A percentile compares a stretch with the other conserved stretches of the same genome.
Evolutionary conservation across 306 rosid species (phyloP).

Genomic region (Citrullus mucosospermus): DNA sequence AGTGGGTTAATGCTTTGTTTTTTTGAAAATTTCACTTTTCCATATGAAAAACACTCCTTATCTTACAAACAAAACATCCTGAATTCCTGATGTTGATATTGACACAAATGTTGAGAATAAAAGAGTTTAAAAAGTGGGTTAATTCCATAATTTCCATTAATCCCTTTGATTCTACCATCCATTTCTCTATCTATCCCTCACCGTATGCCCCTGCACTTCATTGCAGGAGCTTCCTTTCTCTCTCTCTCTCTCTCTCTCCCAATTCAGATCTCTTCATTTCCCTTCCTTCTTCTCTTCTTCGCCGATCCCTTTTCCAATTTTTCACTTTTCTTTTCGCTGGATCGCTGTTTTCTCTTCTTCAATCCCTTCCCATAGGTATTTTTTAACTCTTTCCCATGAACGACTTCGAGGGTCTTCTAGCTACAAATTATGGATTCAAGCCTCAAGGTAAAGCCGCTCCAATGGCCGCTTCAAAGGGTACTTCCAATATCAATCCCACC

Average conservation of each 20-base stretch:
- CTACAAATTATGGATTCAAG: conserved; percentile 64
- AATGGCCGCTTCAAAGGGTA: conserved; percentile 48
- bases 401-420: conserved; percentile 82
- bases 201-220: conserved; percentile 4
- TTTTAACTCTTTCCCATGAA: conserved; percentile 29
- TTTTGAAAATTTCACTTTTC: no score
- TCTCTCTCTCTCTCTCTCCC: background rate
- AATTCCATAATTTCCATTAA: background rate
- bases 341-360: background rate
- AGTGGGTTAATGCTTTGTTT: no score
- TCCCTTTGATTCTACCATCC: background rate
- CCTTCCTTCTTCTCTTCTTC: background rate
- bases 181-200: background rate
- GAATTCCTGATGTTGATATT: background rate
- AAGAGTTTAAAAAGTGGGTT: background rate
- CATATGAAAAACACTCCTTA: no score
- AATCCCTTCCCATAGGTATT: background rate
- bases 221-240: background rate
- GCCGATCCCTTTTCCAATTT: background rate
- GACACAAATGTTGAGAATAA: background rate
- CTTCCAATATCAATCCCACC: conserved; percentile 19
- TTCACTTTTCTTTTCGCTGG: background rate
- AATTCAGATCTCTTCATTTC: background rate
- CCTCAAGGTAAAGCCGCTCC: conserved; percentile 76
- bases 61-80: no score